phyloP scores from a whole-genome alignment of 495 filamentous ascomycete species.

The Jackrogersella minutella region DNA sequence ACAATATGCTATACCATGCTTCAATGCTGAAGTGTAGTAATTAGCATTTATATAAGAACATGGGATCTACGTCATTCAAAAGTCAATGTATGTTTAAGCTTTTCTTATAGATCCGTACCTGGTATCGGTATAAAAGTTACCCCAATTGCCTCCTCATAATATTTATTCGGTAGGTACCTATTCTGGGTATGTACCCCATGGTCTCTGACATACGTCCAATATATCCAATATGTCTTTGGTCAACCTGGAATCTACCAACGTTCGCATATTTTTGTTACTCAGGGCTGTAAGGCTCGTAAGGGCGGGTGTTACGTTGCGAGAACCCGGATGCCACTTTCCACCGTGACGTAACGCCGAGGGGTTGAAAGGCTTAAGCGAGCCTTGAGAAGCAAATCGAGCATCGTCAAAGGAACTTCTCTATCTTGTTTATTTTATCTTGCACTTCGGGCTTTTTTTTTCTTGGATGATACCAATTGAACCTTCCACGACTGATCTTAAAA shows the following conservation, averaged over 20 bases:
- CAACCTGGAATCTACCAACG: too few species aligned
- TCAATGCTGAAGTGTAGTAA: too few species aligned
- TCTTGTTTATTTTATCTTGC: neutral
- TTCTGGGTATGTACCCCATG: too few species aligned
- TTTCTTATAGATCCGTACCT: too few species aligned
- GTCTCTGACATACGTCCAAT: too few species aligned
- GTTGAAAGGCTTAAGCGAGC: conserved; percentile 1
- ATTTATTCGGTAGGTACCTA: too few species aligned
- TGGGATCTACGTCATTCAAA: conserved; percentile 10
- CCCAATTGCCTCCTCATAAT: too few species aligned
- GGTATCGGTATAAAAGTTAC: neutral
- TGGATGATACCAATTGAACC: too few species aligned
- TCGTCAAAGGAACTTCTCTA: neutral
- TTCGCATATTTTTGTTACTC: too few species aligned
- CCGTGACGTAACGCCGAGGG: conserved; percentile 31
- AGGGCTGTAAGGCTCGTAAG: conserved; percentile 1
- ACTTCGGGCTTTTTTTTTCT: conserved; percentile 1
- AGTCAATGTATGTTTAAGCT: neutral
- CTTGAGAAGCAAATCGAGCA: neutral
- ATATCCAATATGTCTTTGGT: too few species aligned
- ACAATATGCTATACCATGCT: too few species aligned
- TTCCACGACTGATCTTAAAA: neutral
- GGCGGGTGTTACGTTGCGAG: conserved; percentile 32
- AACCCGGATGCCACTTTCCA: conserved; percentile 20
- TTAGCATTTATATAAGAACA: neutral